phyloP scores from a whole-genome alignment of 768 basidiomycete species.

The Chiua virens region DNA sequence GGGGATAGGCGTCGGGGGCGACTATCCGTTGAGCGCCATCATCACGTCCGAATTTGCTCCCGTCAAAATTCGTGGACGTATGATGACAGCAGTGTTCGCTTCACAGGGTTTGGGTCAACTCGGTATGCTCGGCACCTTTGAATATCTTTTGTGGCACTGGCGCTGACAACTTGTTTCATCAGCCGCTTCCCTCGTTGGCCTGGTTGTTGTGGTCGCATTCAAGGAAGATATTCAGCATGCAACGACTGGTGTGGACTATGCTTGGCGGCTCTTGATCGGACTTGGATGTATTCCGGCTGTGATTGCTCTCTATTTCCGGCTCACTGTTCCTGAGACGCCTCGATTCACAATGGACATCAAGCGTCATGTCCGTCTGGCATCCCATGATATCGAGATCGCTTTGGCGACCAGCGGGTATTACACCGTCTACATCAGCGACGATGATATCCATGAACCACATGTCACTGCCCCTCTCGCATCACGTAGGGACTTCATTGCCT shows the following conservation, averaged over 20 bases:
- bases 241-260: constrained; percentile 62
- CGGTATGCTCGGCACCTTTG: constrained; percentile 36
- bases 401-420: constrained; percentile 47
- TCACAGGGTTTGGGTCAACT: constrained; percentile 85
- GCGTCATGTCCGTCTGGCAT: constrained; percentile 68
- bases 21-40: constrained; percentile 79
- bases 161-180: background rate
- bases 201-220: constrained; percentile 63
- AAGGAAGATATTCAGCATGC: constrained; percentile 47
- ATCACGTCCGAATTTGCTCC: constrained; percentile 86
- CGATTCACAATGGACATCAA: constrained; percentile 44
- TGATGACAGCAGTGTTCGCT: constrained; percentile 87
- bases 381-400: constrained; percentile 63
- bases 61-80: constrained; percentile 68
- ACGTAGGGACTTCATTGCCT: constrained; percentile 56
- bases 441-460: constrained; percentile 44
- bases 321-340: constrained; percentile 90
- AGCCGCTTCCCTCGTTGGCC: constrained; percentile 65
- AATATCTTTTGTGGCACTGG: background rate
- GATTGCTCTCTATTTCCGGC: constrained; percentile 82
- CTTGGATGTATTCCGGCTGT: constrained; percentile 77
- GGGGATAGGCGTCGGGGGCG: constrained; percentile 85
- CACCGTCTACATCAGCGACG: constrained; percentile 52
- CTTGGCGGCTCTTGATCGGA: constrained; percentile 86
- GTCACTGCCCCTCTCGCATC: constrained; percentile 64